Conservation (phyloP, 2,329 filamentous ascomycete species). For the Xylaria arbuscula region DNA sequence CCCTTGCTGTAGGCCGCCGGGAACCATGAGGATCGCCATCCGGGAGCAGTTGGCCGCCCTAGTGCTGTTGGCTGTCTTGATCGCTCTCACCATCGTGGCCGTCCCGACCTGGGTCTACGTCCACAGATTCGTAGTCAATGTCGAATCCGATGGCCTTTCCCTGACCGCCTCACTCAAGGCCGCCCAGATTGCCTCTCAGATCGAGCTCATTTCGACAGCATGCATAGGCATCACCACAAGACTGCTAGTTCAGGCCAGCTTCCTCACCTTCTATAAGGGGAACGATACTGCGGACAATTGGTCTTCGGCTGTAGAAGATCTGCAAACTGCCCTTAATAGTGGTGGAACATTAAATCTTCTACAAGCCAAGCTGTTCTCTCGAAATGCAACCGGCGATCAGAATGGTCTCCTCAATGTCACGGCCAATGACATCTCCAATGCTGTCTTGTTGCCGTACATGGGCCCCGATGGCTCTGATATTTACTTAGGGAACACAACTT, state of each 20-base stretch:
- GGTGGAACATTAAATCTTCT: constrained; percentile 65
- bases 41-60: constrained; percentile 86
- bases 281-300: constrained; percentile 71
- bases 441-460: constrained; percentile 72
- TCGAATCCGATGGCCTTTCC: constrained; percentile 71
- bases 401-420: constrained; percentile 74
- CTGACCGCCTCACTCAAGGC: constrained; percentile 89
- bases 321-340: constrained; percentile 75
- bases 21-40: constrained; percentile 83
- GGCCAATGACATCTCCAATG: constrained; percentile 56
- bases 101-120: constrained; percentile 77
- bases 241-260: constrained; percentile 66
- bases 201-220: constrained; percentile 81
- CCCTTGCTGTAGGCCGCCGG: constrained; percentile 49
- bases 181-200: constrained; percentile 80
- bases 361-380: constrained; percentile 79
- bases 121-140: constrained; percentile 63
- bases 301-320: constrained; percentile 68
- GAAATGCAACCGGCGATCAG: constrained; percentile 67
- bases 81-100: constrained; percentile 80
- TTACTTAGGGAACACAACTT: constrained; percentile 65
- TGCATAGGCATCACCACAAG: constrained; percentile 77
- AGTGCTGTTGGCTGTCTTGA: constrained; percentile 78
- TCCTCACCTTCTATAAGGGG: constrained; percentile 64
- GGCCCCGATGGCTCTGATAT: constrained; percentile 67